Evolutionary conservation across 225 moss, liverwort and hornwort species (phyloP).

Genomic region (Bryoerythrophyllum caledonicum): DNA sequence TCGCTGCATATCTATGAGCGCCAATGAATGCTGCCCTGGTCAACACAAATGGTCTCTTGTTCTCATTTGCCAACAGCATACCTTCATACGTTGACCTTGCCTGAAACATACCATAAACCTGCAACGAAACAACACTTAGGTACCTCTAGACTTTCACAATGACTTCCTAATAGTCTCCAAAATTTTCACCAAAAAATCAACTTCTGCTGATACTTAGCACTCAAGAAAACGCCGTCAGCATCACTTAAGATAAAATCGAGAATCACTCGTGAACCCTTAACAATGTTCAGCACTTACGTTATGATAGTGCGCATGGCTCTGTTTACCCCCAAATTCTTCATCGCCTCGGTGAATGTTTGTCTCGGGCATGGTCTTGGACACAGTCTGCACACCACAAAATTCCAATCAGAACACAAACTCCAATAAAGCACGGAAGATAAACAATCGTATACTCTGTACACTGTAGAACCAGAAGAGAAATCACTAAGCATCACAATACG

Average conservation of each 20-base stretch:
- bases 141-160: too few species aligned
- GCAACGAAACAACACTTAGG: slow-evolving; percentile 29
- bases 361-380: slow-evolving; percentile 94
- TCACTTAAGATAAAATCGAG: too few species aligned
- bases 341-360: slow-evolving; percentile 82
- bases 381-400: slow-evolving; percentile 49
- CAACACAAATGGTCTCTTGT: slow-evolving; percentile 85
- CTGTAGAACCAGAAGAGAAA: too few species aligned
- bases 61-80: slow-evolving; percentile 69
- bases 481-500: background rate
- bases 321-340: slow-evolving; percentile 74
- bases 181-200: slow-evolving; percentile 3
- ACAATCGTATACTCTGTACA: too few species aligned
- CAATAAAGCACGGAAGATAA: too few species aligned
- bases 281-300: too few species aligned
- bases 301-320: slow-evolving; percentile 78
- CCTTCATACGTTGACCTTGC: slow-evolving; percentile 86
- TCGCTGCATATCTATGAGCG: slow-evolving; percentile 88
- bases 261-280: too few species aligned
- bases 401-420: too few species aligned
- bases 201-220: too few species aligned
- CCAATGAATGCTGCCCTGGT: slow-evolving; percentile 86
- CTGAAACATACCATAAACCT: slow-evolving; percentile 94
- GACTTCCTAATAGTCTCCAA: too few species aligned
- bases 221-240: too few species aligned